phyloP scores from a whole-genome alignment of 441 rosid species.

The Melastoma candidum region DNA sequence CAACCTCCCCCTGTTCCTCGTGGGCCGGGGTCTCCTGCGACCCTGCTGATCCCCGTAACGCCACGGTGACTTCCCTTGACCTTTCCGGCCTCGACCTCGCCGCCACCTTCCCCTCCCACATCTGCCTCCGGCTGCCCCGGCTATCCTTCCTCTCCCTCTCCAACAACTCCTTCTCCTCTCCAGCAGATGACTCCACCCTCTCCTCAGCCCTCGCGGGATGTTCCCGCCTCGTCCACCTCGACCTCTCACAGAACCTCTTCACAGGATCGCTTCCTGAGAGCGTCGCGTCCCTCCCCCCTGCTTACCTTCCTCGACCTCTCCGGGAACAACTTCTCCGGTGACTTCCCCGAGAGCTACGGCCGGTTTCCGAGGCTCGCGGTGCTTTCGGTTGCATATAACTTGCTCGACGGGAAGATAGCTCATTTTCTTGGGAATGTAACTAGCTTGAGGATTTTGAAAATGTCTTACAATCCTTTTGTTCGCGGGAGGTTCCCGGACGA shows the following conservation, averaged over 20 bases:
- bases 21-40: constrained; percentile 73
- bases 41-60: constrained; percentile 9
- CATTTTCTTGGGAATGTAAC: constrained; percentile 56
- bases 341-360: constrained; percentile 60
- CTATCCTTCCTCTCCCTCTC: constrained; percentile 42
- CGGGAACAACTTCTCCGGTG: constrained; percentile 83
- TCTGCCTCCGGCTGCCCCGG: constrained; percentile 36
- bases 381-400: constrained; percentile 63
- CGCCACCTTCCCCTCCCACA: constrained; percentile 55
- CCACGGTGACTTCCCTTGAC: constrained; percentile 53
- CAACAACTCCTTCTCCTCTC: constrained; percentile 40
- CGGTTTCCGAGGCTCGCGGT: constrained; percentile 66
- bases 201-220: constrained; percentile 58
- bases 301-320: constrained; percentile 59
- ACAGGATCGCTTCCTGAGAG: constrained; percentile 55
- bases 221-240: constrained; percentile 43
- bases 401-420: constrained; percentile 64
- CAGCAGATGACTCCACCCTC: constrained; percentile 34
- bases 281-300: constrained; percentile 41
- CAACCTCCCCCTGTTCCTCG: constrained; percentile 45
- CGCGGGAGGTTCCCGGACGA: constrained; percentile 79
- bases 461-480: constrained; percentile 76
- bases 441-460: constrained; percentile 56
- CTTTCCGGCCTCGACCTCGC: constrained; percentile 42
- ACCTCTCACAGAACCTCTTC: constrained; percentile 67